Base-by-base conservation (phyloP, 164 flowering plant genomes). In the Vitis rotundifolia region DNA sequence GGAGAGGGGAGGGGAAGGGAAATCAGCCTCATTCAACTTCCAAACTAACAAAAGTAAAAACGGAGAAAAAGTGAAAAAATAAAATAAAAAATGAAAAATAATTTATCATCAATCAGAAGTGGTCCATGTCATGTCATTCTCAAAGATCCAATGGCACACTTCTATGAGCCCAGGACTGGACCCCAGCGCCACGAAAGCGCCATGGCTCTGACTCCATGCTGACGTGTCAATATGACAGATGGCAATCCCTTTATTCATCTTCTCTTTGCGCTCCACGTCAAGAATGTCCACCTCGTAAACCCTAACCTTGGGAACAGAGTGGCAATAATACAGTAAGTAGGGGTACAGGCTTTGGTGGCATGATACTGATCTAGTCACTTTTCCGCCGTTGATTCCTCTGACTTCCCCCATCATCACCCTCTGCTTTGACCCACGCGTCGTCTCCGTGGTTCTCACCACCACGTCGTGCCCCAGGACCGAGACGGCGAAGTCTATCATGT, bases 321-420 rank as follows among this genome's bases (percentile, higher is more conserved):
- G 98, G 57, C 98, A 94, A 60, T 91, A 94, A 62, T 94, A 94
- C 29, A 94, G 78, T 73, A 92, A 11, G 73, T 82, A 92, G 8
- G 97, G 97, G 76, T 79, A 92, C 82, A 94, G 61, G 55, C 91
- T 91, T 73, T 92, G 97, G 68, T 94, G 98, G 61, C 97, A 92
- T 2, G 98, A 92, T 5, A 91, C 94, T 1, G 97, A 84, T 65
- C 76, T 69, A 0, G 97, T 92, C 67, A 89, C 83, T 50, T 69
- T 51, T 11, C 98, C 97, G 15, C 91, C 91, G 75, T 91, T 86
- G 78, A 94, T 78, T 7, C 87, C 90, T 59, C 58, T 86, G 52
- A 94, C 94, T 49, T n/a, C 13, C 5, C 97, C 97, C 2, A 92
- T 80, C 85, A 78, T 69, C 50, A 94, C 82, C 11, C 77, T 69